Percentiles rank a stretch among this genome's conserved stretches.
Conservation (phyloP, 768 basidiomycete species). For the Lentinula lateritia region DNA sequence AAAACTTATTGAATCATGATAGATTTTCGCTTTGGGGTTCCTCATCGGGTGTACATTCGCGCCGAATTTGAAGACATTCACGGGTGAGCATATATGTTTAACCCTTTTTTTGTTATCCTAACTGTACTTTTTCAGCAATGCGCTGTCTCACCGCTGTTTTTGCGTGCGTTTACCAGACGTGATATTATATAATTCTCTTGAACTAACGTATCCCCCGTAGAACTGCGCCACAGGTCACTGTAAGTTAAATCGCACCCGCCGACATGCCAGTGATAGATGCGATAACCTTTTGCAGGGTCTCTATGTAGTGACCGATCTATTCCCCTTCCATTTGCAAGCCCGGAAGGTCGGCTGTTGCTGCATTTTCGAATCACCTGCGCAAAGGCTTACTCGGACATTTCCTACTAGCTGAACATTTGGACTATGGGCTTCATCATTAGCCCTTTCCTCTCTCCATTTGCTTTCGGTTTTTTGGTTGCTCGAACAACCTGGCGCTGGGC, state of each 20-base stretch:
- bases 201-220: conserved; percentile 15
- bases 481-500: conserved; percentile 58
- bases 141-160: conserved; percentile 57
- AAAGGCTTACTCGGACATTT: not conserved
- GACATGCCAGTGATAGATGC: not conserved
- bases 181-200: not conserved
- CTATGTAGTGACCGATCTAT: conserved; percentile 58
- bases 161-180: conserved; percentile 27
- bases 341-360: conserved; percentile 39
- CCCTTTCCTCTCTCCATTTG: conserved; percentile 59
- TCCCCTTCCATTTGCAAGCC: conserved; percentile 65
- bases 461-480: conserved; percentile 64
- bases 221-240: conserved; percentile 59
- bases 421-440: conserved; percentile 70
- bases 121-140: conserved; percentile 30
- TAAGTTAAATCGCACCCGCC: conserved; percentile 19
- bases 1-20: no score
- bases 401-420: conserved; percentile 59
- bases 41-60: conserved; percentile 56
- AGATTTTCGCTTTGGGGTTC: conserved; percentile 52
- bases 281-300: conserved; percentile 34
- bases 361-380: not conserved
- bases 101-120: not conserved
- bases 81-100: conserved; percentile 29
- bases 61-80: conserved; percentile 49